Evolutionary conservation across 306 rosid genomes (phyloP).

Genomic region (Cucumis melo): DNA sequence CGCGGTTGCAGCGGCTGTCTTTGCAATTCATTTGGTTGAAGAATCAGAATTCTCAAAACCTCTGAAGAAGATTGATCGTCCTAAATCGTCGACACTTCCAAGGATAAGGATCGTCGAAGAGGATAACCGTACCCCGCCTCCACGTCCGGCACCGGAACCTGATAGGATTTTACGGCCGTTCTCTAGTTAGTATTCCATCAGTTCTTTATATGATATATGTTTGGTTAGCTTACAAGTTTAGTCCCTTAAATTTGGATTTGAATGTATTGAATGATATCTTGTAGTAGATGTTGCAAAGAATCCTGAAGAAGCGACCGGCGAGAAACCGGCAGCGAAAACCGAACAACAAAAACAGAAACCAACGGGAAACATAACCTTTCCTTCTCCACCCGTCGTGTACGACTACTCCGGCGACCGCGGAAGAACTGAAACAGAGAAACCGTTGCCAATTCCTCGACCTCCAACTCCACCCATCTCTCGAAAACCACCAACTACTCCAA

Average conservation of each 20-base stretch:
- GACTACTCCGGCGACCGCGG: constrained; percentile 24
- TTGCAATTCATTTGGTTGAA: constrained; percentile 31
- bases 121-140: neutral
- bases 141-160: constrained; percentile 14
- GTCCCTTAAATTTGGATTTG: neutral
- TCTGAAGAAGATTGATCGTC: constrained; percentile 6
- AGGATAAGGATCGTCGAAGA: constrained; percentile 25
- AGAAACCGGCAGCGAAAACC: neutral
- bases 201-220: too few species aligned
- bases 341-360: neutral
- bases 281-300: constrained; percentile 16
- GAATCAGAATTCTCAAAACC: constrained; percentile 7
- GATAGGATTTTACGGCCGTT: constrained; percentile 28
- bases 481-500: constrained; percentile 11
- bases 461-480: constrained; percentile 15
- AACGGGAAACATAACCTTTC: constrained; percentile 12
- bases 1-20: constrained; percentile 72
- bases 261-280: neutral
- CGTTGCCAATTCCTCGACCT: neutral
- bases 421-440: constrained; percentile 13
- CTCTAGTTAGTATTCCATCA: constrained; percentile 22
- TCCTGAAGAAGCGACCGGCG: constrained; percentile 14
- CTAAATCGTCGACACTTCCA: constrained; percentile 3
- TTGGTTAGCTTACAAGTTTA: too few species aligned
- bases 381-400: constrained; percentile 11